A percentile compares a stretch with the other conserved stretches of the same genome.
These are phyloP conservation scores for Didymella keratinophila DNA, from an alignment of 2,329 filamentous ascomycete species.

Conservation along the genomic window DNA sequence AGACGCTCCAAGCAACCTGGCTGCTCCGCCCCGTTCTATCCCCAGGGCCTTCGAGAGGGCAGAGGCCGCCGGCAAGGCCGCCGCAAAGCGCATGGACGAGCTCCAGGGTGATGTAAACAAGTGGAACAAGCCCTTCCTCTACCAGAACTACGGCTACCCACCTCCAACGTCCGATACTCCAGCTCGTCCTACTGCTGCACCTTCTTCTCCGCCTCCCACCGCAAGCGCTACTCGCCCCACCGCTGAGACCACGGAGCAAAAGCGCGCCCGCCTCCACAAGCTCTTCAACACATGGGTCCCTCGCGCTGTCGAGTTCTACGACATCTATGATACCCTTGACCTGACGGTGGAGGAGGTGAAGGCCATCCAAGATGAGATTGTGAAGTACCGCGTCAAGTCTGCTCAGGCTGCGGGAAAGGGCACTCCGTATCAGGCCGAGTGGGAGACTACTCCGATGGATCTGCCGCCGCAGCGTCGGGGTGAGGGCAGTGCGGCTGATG, in stretches of 20 bases:
- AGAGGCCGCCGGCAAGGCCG: not conserved
- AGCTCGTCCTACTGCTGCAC: not conserved
- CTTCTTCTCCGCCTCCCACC: not conserved
- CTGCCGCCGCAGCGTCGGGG: not conserved
- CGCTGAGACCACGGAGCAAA: not conserved
- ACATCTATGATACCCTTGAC: not conserved
- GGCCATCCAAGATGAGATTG: conserved; percentile 1
- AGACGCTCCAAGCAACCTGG: not conserved
- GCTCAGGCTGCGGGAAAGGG: not conserved
- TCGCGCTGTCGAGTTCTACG: conserved; percentile 2
- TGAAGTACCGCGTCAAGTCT: not conserved
- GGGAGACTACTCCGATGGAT: not conserved
- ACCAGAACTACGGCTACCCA: conserved; percentile 1
- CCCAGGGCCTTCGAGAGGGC: not conserved
- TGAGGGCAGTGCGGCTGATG: not conserved
- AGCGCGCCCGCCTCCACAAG: not conserved
- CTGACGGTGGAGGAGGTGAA: not conserved
- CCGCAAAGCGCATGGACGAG: conserved; percentile 2
- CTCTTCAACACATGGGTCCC: conserved; percentile 1
- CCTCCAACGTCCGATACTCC: not conserved
- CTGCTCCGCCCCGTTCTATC: not conserved
- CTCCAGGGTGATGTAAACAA: not conserved
- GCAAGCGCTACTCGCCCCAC: not conserved
- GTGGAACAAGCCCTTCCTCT: not conserved
- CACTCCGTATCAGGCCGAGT: not conserved